A percentile compares a stretch with the other conserved stretches of the same genome.
phyloP scores from a whole-genome alignment of 192 early-diverging fungal genomes.

The Coemansia reversa region DNA sequence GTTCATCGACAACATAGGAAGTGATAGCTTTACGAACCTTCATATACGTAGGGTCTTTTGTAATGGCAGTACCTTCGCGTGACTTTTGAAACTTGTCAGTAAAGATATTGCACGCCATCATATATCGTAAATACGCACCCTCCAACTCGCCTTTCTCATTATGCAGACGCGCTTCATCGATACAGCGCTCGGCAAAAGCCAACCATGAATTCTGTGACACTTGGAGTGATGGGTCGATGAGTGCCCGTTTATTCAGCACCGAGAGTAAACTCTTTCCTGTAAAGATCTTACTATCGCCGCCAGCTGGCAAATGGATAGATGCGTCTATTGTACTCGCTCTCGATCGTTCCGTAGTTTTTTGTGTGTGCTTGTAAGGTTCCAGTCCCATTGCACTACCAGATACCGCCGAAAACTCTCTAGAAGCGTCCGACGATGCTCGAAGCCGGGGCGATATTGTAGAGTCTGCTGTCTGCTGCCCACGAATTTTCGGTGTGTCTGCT shows the following conservation, averaged over 20 bases:
- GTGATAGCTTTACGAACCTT: slow-evolving; percentile 37
- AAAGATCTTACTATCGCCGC: background rate
- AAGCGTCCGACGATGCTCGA: slow-evolving; percentile 8
- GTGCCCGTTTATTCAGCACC: slow-evolving; percentile 23
- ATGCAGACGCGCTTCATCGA: slow-evolving; percentile 23
- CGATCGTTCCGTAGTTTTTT: slow-evolving; percentile 2
- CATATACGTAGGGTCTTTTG: slow-evolving; percentile 48
- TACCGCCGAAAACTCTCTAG: background rate
- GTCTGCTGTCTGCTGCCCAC: slow-evolving; percentile 3
- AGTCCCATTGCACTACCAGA: background rate
- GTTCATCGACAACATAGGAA: slow-evolving; percentile 17
- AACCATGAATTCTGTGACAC: slow-evolving; percentile 24
- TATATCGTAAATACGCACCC: slow-evolving; percentile 39
- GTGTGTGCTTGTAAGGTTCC: background rate
- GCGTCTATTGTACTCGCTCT: slow-evolving; percentile 19
- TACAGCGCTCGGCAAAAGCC: slow-evolving; percentile 23
- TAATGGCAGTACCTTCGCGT: slow-evolving; percentile 44
- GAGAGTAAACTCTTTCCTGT: slow-evolving; percentile 13
- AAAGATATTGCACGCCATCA: slow-evolving; percentile 52
- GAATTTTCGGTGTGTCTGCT: background rate
- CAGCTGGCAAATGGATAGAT: background rate
- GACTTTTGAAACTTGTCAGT: slow-evolving; percentile 50
- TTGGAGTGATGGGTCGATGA: slow-evolving; percentile 20
- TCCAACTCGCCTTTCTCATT: slow-evolving; percentile 20
- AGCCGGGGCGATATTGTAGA: background rate